Base-by-base conservation (phyloP, 371 early-diverging fungal genomes). In the Batrachochytrium dendrobatidis region DNA sequence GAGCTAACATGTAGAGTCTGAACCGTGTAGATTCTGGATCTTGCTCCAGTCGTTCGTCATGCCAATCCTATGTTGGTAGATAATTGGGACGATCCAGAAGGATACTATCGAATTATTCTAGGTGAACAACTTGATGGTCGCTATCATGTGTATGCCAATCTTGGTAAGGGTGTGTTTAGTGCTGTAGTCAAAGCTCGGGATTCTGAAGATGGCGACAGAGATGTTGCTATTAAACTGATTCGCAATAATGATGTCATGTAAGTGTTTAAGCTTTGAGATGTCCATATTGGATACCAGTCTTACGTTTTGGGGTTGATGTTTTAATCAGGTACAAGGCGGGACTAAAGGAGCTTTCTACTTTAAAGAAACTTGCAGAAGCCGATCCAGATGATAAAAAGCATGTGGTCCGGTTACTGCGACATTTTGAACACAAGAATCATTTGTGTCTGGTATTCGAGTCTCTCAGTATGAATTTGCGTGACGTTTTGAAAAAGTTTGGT, bases 151-250 rank as follows among this genome's bases (percentile, higher is more conserved):
- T 75, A 83, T 51, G 77, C 88, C 34, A 83, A 86, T 43, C 74
- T 97, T 33, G 98, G 98, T 15, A 86, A 88, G 59, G 98, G 98
- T 46, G 98, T 97, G 0, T 97, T 96, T 70, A 89, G 90, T 61
- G 82, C 89, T 0, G 98, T 97, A 0, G 91, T 94, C 31, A 88
- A 86, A 64, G 95, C 94, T 0, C 76, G 72, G 7, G 96, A 95
- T 64, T 85, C 81, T 0, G 62, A 75, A 45, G 73, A 78, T 34
- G 73, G 66, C 3, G 75, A 87, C 34, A 73, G 71, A 20, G 88
- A 91, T 51, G 95, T 95, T n/a, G 98, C 98, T 0, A 90, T 97
- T 66, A 97, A 97, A 75, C 79, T 97, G 46, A 88, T 95, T 57
- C 87, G 98, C 12, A 92, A 85, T 68, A 95, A 95, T 69, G 94